Percentiles rank a stretch among this genome's conserved stretches.
These are phyloP conservation scores for Catunica adiposa DNA, from an alignment of 2,329 filamentous ascomycete genomes.

Conservation along the genomic window DNA sequence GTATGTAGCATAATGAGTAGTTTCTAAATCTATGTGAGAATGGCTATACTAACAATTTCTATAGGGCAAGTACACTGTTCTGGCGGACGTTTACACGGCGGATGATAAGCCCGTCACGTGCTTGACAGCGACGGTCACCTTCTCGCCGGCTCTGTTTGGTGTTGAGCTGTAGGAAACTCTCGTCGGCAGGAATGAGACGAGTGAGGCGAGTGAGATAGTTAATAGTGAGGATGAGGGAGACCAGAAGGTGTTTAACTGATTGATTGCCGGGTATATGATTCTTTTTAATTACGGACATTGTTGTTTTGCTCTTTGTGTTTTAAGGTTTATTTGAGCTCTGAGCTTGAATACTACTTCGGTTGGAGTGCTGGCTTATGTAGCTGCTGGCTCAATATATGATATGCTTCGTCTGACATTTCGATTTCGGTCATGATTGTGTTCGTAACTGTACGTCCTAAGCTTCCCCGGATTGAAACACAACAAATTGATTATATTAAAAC, in stretches of 20 bases:
- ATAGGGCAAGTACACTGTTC: conserved; percentile 77
- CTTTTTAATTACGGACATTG: background rate
- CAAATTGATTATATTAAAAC: background rate
- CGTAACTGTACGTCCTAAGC: too few relatives aligned
- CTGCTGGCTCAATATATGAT: too few relatives aligned
- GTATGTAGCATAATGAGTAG: conserved; percentile 39
- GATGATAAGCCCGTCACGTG: conserved; percentile 70
- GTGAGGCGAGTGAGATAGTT: too few relatives aligned
- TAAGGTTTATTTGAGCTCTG: background rate
- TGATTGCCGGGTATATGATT: background rate
- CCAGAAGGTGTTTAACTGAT: background rate
- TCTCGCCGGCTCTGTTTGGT: conserved; percentile 29
- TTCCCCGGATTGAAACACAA: too few relatives aligned
- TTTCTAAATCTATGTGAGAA: background rate
- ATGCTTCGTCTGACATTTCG: too few relatives aligned
- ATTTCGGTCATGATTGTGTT: too few relatives aligned
- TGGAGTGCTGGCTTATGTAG: background rate
- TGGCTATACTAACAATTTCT: background rate
- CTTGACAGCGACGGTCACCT: conserved; percentile 57
- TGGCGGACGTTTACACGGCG: conserved; percentile 65
- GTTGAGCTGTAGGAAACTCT: conserved; percentile 24
- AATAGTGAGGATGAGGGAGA: background rate
- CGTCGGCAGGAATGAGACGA: background rate
- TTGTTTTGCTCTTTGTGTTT: background rate
- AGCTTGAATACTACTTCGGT: background rate